A percentile compares a stretch with the other conserved stretches of the same genome.
These are phyloP conservation scores for Nemania sp. DNA, from an alignment of 2,329 filamentous ascomycete species.

Conservation along the genomic window DNA sequence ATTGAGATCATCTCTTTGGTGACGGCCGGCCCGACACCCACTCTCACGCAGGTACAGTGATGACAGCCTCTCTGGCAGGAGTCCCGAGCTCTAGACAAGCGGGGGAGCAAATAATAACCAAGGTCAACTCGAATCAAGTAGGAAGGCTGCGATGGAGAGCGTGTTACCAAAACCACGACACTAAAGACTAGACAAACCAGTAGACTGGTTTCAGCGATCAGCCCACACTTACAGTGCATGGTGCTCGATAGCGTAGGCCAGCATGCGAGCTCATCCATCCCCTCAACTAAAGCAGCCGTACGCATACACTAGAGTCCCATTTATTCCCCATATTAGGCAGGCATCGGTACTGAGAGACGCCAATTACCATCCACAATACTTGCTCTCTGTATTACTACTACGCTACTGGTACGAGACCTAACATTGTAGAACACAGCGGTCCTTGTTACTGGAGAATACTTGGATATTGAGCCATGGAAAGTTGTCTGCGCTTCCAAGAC, in stretches of 20 bases:
- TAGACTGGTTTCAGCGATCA: not conserved
- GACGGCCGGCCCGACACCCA: conserved; percentile 18
- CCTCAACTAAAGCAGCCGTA: not conserved
- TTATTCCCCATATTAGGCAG: conserved; percentile 10
- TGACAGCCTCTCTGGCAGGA: conserved; percentile 10
- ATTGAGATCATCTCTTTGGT: conserved; percentile 18
- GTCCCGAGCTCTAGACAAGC: conserved; percentile 10
- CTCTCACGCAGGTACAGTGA: conserved; percentile 2
- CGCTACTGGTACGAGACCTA: no score
- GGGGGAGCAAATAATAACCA: conserved; percentile 6
- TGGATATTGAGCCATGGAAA: no score
- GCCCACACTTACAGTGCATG: conserved; percentile 15
- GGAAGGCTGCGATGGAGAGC: not conserved
- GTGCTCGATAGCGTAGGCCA: conserved; percentile 8
- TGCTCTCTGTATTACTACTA: not conserved
- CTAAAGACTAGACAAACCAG: not conserved
- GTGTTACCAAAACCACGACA: not conserved
- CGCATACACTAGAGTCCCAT: conserved; percentile 4
- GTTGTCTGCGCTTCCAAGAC: no score
- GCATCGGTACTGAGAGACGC: not conserved
- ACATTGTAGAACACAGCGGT: no score
- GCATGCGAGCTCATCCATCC: not conserved
- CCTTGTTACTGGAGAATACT: no score
- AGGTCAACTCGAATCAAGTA: not conserved
- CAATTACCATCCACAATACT: not conserved